Evolutionary conservation across 495 filamentous ascomycete species (phyloP), one percentile per base, ranked within the genome.

Genomic region (Peziza echinospora): DNA sequence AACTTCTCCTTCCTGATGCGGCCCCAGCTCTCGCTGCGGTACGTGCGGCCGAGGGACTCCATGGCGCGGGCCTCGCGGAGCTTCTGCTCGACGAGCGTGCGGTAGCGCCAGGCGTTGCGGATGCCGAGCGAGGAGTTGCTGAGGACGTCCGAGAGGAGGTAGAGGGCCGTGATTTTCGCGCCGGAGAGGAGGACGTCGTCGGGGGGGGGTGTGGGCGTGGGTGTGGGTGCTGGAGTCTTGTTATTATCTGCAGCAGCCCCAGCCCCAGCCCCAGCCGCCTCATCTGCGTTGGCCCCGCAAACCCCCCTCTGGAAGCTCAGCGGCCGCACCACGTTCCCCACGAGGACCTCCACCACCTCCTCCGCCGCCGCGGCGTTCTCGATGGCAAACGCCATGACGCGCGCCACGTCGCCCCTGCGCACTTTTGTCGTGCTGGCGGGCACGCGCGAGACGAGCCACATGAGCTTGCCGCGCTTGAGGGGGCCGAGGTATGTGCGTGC

Each of bases 341-440:
- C 71, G 24, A 96, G 77, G 65, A 91, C 77, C 24, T 85, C 72
- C 19, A 91, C 86, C 28, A 94, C 76, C 65, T 96, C 89, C 47
- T 91, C 82, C 6, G 81, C 82, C 2, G 78, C 82, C 37, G 67
- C 73, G 2, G 82, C 82, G 58, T 94, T 81, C 2, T 79, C 78
- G 51, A 94, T 86, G 10, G 87, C 89, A 57, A 96, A 94, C 21
- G 79, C 72, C 3, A 84, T 86, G 2, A 94, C 67, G 3, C 85
- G 72, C 16, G 84, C 84, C 24, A 93, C 75, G 57, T 94, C 87
- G 2, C 84, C 84, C 55, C 81, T 81, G 23, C 83, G 71, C 17
- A 93, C 71, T 53, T 73, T 77, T 3, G 73, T 72, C 22, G 81
- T 73, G 11, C 70, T 77, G 0, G 76, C 84, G 0, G 87, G 87